A percentile compares a stretch with the other conserved stretches of the same genome.
phyloP scores from a whole-genome alignment of 208 protist genomes.

The Herpetomonas tarakana region DNA sequence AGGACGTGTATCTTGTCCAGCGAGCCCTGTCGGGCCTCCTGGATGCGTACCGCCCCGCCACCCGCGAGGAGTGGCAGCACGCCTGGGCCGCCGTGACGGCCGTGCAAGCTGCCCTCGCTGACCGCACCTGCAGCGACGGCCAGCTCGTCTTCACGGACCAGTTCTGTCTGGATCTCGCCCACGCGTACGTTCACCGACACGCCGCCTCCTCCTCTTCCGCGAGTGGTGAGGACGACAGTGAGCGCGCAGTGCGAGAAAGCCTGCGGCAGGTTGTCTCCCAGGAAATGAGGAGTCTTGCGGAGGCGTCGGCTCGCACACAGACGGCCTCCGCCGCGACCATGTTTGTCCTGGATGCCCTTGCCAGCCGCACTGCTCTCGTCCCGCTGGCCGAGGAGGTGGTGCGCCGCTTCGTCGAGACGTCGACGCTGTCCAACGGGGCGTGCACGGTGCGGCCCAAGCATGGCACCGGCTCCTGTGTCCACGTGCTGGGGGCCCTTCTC shows the following conservation, averaged over 20 bases:
- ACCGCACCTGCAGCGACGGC: constrained; percentile 26
- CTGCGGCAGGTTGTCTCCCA: constrained; percentile 35
- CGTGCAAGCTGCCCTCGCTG: constrained; percentile 48
- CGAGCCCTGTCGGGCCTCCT: constrained; percentile 53
- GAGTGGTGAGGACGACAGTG: constrained; percentile 11
- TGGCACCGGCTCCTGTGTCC: constrained; percentile 35
- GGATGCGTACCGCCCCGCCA: constrained; percentile 22
- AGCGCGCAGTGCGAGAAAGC: constrained; percentile 20
- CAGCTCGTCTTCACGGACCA: constrained; percentile 57
- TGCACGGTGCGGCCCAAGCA: constrained; percentile 37
- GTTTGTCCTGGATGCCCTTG: constrained; percentile 61
- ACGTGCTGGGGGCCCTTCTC: constrained; percentile 51
- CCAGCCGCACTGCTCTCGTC: constrained; percentile 30
- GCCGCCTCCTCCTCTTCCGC: constrained; percentile 11
- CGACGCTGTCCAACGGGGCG: constrained; percentile 44
- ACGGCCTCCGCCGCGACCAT: constrained; percentile 6
- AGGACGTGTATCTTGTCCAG: constrained; percentile 66
- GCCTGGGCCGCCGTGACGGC: constrained; percentile 50
- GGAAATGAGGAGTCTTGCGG: constrained; percentile 21
- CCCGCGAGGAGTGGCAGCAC: constrained; percentile 54
- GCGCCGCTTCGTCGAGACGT: constrained; percentile 47
- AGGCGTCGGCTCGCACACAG: constrained; percentile 7
- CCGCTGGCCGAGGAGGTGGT: constrained; percentile 61
- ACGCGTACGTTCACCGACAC: constrained; percentile 22
- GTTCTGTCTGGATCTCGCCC: constrained; percentile 64